These are phyloP conservation scores for Rutidosis leptorrhynchoides DNA, from an alignment of 129 eudicot species.

Conservation along the genomic window DNA sequence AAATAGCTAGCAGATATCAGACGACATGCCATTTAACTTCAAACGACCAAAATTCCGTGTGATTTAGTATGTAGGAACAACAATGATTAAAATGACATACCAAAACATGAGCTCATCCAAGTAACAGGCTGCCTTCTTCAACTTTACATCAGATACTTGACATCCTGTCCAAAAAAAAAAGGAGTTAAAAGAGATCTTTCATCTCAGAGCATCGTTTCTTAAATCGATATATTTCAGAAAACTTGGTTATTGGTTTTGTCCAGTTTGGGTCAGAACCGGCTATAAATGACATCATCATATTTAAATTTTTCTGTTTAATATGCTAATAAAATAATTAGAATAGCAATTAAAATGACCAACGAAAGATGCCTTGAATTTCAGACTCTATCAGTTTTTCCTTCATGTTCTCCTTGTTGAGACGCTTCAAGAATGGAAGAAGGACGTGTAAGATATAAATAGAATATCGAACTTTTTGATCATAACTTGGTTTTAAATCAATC, in stretches of 20 bases:
- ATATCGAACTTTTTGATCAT: too few relatives aligned
- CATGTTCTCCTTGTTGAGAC: too few relatives aligned
- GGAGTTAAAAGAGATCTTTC: neutral
- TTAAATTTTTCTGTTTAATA: too few relatives aligned
- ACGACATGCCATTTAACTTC: neutral
- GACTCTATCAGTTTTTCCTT: constrained; percentile 67
- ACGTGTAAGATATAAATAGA: too few relatives aligned
- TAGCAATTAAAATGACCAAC: neutral
- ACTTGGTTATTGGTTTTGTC: too few relatives aligned
- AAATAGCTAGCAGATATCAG: constrained; percentile 35
- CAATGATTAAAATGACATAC: constrained; percentile 27
- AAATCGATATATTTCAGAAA: too few relatives aligned
- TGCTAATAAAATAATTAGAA: too few relatives aligned
- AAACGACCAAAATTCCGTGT: neutral
- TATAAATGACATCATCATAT: too few relatives aligned
- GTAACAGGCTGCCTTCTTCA: constrained; percentile 22
- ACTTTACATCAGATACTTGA: constrained; percentile 36
- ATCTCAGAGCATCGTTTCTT: too few relatives aligned
- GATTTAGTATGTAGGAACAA: neutral
- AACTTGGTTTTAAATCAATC: constrained; percentile 12
- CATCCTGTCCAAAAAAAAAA: constrained; percentile 32
- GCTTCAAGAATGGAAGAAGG: too few relatives aligned
- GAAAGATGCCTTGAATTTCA: constrained; percentile 50
- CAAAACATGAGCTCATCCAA: constrained; percentile 51
- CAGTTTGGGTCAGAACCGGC: too few relatives aligned